These are phyloP conservation scores for Tarenaya hassleriana DNA, from an alignment of 345 rosid genomes.

Conservation along the genomic window DNA sequence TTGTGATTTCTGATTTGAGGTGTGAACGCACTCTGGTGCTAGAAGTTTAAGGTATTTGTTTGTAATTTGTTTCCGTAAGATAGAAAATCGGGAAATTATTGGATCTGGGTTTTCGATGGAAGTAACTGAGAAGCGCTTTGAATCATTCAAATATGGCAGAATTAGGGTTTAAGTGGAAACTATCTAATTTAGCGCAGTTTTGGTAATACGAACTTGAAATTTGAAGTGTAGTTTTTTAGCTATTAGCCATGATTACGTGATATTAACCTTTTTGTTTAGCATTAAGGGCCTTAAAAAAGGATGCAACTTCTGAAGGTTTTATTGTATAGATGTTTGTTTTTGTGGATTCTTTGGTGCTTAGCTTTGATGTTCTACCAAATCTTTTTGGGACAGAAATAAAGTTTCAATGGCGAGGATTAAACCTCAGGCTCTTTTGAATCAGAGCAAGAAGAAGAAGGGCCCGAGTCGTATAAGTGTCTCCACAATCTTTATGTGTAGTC, in stretches of 20 bases:
- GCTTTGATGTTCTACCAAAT: neutral
- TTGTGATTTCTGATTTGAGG: conserved; percentile 8
- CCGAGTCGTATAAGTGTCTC: conserved; percentile 57
- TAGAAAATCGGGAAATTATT: neutral
- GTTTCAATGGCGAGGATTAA: conserved; percentile 71
- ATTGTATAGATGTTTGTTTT: conserved; percentile 1
- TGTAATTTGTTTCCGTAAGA: neutral
- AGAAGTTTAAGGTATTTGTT: neutral
- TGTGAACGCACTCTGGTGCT: conserved; percentile 13
- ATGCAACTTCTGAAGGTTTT: neutral
- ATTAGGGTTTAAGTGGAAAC: conserved; percentile 12
- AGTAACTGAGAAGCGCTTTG: conserved; percentile 12
- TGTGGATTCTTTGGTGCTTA: conserved; percentile 9
- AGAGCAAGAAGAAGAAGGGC: conserved; percentile 78
- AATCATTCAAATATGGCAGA: conserved; percentile 2
- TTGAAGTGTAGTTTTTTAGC: neutral
- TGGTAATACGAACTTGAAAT: conserved; percentile 1
- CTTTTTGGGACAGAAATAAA: neutral
- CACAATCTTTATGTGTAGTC: conserved; percentile 42
- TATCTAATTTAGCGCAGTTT: neutral
- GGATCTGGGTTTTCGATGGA: conserved; percentile 20
- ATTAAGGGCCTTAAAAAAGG: neutral
- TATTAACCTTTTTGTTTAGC: too few species aligned
- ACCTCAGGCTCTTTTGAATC: conserved; percentile 70
- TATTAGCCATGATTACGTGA: neutral